Evolutionary conservation across 805 yeast species (phyloP), one percentile per base, ranked within the genome.

Genomic region (Blastobotrys peoriensis): DNA sequence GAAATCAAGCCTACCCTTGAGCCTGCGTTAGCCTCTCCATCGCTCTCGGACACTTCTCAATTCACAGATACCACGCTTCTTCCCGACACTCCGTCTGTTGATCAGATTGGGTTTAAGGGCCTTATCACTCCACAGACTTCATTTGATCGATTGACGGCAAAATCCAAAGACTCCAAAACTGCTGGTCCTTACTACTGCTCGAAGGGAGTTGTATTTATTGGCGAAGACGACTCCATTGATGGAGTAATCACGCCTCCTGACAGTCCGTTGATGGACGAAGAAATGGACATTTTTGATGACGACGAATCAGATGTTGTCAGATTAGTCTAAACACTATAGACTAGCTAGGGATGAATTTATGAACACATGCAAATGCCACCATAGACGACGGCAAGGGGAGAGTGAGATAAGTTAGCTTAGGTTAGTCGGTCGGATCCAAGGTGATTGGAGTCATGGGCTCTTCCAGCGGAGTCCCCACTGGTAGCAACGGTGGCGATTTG

Each of bases 381-480:
- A n/a, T n/a, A n/a, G n/a, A n/a, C n/a, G n/a, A n/a, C n/a, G n/a
- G n/a, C n/a, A n/a, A n/a, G n/a, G n/a, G n/a, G n/a, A n/a, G n/a
- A n/a, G n/a, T n/a, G n/a, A n/a, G n/a, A n/a, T n/a, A n/a, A n/a
- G n/a, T n/a, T n/a, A n/a, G n/a, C n/a, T n/a, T n/a, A n/a, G n/a
- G n/a, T n/a, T n/a, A n/a, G n/a, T n/a, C n/a, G n/a, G n/a, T n/a
- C n/a, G n/a, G n/a, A n/a, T 47, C 51, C 19, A 50, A 43, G 6
- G 36, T 46, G 44, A 50, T 47, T 3, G 53, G 53, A 5, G 53
- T 50, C 49, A 50, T 47, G 23, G 41, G 49, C 40, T 49, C 45
- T 5, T 45, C 54, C 18, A 30, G 25, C 3, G 53, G 53, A 13
- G 50, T 50, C 21, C 41, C 47, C 3, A 50, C 52, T 2, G 54